Conservation (phyloP, 768 basidiomycete genomes). For the Boletus patriciae region DNA sequence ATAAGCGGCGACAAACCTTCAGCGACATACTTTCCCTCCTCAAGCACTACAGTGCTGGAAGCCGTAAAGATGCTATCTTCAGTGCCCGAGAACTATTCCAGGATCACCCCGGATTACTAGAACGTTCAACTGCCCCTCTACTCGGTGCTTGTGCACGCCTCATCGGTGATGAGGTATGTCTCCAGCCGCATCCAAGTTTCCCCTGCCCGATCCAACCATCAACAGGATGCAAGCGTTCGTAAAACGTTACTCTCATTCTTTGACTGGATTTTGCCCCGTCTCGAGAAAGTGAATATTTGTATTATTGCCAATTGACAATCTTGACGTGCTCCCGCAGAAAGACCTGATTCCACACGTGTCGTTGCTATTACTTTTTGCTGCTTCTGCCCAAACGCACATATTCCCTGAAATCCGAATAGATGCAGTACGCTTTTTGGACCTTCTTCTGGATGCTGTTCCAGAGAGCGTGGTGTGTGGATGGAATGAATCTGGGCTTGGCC, state of each 20-base stretch:
- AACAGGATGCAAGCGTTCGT: slow-evolving; percentile 77
- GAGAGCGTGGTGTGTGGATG: slow-evolving; percentile 66
- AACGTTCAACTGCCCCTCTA: slow-evolving; percentile 51
- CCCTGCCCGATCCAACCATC: background rate
- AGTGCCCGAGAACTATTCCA: slow-evolving; percentile 74
- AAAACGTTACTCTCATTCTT: slow-evolving; percentile 69
- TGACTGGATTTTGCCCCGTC: slow-evolving; percentile 66
- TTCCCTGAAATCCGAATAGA: slow-evolving; percentile 95
- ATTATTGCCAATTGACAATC: background rate
- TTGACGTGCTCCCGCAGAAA: slow-evolving; percentile 45
- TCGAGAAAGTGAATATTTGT: slow-evolving; percentile 50
- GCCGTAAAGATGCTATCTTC: slow-evolving; percentile 73
- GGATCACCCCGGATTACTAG: slow-evolving; percentile 54
- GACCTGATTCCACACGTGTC: slow-evolving; percentile 73
- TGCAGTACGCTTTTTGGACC: slow-evolving; percentile 74
- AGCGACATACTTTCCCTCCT: slow-evolving; percentile 74
- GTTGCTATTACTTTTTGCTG: slow-evolving; percentile 76
- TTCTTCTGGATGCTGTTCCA: slow-evolving; percentile 73
- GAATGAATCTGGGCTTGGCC: slow-evolving; percentile 49
- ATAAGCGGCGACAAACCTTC: slow-evolving; percentile 72
- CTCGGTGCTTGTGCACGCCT: slow-evolving; percentile 65
- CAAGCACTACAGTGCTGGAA: slow-evolving; percentile 81
- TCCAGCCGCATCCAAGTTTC: background rate
- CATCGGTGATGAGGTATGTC: slow-evolving; percentile 77
- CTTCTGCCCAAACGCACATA: slow-evolving; percentile 91